Conservation (phyloP, 495 filamentous ascomycete genomes). For the Astrothelium macrocarpum region DNA sequence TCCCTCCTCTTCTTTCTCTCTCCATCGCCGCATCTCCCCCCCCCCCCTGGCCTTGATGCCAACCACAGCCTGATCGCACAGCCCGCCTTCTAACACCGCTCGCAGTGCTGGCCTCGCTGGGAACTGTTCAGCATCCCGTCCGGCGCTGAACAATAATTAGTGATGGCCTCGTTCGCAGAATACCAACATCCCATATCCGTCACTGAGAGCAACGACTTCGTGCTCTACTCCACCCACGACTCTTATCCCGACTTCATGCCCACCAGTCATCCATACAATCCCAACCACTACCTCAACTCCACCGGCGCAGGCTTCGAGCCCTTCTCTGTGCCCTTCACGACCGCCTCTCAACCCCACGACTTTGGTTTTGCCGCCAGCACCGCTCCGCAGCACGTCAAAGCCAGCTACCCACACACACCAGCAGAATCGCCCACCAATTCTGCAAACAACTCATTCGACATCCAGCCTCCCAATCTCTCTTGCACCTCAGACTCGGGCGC, state of each 20-base stretch:
- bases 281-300: slow-evolving; percentile 13
- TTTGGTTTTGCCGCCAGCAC: not conserved
- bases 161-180: slow-evolving; percentile 20
- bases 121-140: not conserved
- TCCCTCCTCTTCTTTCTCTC: slow-evolving; percentile 1
- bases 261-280: slow-evolving; percentile 4
- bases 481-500: slow-evolving; percentile 63
- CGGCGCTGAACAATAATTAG: not conserved
- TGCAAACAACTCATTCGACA: slow-evolving; percentile 28
- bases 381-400: slow-evolving; percentile 7
- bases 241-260: slow-evolving; percentile 16
- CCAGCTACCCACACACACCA: slow-evolving; percentile 15
- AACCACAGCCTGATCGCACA: not conserved
- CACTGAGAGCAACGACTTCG: slow-evolving; percentile 18
- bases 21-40: not conserved
- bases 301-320: slow-evolving; percentile 13
- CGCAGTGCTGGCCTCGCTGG: not conserved
- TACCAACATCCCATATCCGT: slow-evolving; percentile 14
- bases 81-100: slow-evolving; percentile 1
- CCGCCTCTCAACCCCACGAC: slow-evolving; percentile 5
- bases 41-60: not conserved
- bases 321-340: slow-evolving; percentile 5
- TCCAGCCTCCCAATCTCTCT: slow-evolving; percentile 42
- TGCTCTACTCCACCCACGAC: slow-evolving; percentile 12
- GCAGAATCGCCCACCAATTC: slow-evolving; percentile 27